These are phyloP conservation scores for Cytospora schulzeri DNA, from an alignment of 2,329 filamentous ascomycete genomes.

Conservation along the genomic window DNA sequence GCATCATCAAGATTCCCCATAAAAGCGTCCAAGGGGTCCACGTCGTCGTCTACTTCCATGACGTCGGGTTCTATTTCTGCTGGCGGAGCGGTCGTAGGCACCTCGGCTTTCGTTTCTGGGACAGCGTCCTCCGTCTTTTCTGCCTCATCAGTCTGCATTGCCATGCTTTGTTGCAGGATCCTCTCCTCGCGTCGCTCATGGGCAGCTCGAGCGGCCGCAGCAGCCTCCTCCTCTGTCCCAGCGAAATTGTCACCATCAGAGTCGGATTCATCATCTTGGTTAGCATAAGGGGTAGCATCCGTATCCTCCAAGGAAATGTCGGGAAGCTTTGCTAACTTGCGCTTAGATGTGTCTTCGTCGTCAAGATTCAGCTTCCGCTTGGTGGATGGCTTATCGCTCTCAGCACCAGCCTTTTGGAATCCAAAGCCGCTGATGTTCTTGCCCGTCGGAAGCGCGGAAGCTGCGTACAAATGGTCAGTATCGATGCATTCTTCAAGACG, in stretches of 20 bases:
- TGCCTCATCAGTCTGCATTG: conserved; percentile 46
- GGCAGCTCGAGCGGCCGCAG: conserved; percentile 80
- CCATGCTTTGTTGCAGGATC: conserved; percentile 52
- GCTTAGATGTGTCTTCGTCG: conserved; percentile 82
- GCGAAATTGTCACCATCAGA: conserved; percentile 77
- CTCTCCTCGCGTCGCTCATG: conserved; percentile 81
- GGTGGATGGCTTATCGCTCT: conserved; percentile 65
- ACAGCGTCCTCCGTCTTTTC: conserved; percentile 34
- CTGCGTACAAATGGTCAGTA: conserved; percentile 32
- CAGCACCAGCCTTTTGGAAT: conserved; percentile 67
- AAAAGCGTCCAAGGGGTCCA: conserved; percentile 95
- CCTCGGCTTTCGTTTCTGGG: conserved; percentile 30
- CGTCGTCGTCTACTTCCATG: conserved; percentile 69
- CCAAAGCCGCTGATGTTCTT: conserved; percentile 80
- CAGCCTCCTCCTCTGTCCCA: conserved; percentile 83
- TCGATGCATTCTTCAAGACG: background rate
- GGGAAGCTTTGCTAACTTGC: conserved; percentile 89
- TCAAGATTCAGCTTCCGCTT: conserved; percentile 82
- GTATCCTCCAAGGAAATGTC: conserved; percentile 68
- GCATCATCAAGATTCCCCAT: conserved; percentile 73
- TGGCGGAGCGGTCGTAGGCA: conserved; percentile 27
- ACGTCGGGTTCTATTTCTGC: conserved; percentile 38
- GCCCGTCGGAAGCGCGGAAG: conserved; percentile 60
- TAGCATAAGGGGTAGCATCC: conserved; percentile 61
- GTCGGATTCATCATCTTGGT: conserved; percentile 62